phyloP scores from a whole-genome alignment of 169 alveolate genomes.

The Plasmodium vivax region DNA sequence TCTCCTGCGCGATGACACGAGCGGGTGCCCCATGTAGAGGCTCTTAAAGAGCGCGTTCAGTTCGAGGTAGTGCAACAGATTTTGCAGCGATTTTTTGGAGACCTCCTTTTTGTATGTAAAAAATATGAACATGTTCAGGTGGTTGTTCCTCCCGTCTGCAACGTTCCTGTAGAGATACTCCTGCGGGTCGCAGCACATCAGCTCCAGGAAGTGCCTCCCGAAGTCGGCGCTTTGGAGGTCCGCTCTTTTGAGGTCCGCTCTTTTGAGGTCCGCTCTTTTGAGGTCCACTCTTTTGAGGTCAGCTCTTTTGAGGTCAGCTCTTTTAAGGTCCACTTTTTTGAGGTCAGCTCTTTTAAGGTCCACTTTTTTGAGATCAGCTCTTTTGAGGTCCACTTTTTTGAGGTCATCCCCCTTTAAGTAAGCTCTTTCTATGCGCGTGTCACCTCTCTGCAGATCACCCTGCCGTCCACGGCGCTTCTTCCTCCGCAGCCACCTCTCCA shows the following conservation, averaged over 20 bases:
- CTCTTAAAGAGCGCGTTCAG: constrained; percentile 5
- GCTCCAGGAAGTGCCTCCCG: constrained; percentile 10
- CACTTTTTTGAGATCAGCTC: no score
- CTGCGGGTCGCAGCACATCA: constrained; percentile 31
- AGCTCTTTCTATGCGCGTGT: neutral
- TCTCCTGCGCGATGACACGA: neutral
- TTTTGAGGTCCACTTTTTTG: no score
- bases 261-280: no score
- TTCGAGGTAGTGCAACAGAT: constrained; percentile 17
- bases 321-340: no score
- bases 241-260: neutral
- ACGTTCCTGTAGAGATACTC: constrained; percentile 55
- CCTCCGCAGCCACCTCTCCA: neutral
- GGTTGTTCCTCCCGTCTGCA: neutral
- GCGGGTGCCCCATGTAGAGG: neutral
- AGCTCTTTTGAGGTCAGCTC: no score
- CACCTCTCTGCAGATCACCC: neutral
- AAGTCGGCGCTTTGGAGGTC: neutral
- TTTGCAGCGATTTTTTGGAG: constrained; percentile 6
- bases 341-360: no score
- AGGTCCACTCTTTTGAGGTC: no score
- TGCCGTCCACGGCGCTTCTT: neutral
- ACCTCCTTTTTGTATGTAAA: constrained; percentile 35
- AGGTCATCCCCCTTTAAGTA: neutral
- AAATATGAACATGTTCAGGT: constrained; percentile 17